phyloP scores from a whole-genome alignment of 305 asterid species.

The Plantago coronopus region DNA sequence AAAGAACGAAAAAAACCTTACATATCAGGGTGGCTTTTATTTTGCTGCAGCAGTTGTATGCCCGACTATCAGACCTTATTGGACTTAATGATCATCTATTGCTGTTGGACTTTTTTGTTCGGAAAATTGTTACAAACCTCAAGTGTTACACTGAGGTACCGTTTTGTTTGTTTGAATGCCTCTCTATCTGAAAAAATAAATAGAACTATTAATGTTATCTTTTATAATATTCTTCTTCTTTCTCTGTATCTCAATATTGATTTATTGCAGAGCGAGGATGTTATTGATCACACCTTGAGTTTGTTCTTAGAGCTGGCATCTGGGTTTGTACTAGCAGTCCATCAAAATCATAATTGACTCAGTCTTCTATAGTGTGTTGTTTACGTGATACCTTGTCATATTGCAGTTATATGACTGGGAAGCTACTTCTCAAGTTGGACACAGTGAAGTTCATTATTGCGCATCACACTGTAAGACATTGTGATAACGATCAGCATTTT shows the following conservation, averaged over 20 bases:
- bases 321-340: slow-evolving; percentile 53
- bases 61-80: slow-evolving; percentile 86
- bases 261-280: slow-evolving; percentile 78
- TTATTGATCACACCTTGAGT: slow-evolving; percentile 84
- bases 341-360: slow-evolving; percentile 9
- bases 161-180: slow-evolving; percentile 16
- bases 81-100: slow-evolving; percentile 94
- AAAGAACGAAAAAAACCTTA: not conserved
- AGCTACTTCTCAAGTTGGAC: slow-evolving; percentile 90
- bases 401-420: slow-evolving; percentile 90
- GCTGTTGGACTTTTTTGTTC: slow-evolving; percentile 73
- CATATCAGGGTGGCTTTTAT: slow-evolving; percentile 23
- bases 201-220: too few relatives aligned
- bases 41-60: slow-evolving; percentile 90
- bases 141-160: slow-evolving; percentile 85
- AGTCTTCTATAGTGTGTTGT: slow-evolving; percentile 10
- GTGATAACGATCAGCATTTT: slow-evolving; percentile 12
- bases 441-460: slow-evolving; percentile 85
- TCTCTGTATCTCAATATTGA: slow-evolving; percentile 26
- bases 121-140: slow-evolving; percentile 85
- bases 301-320: slow-evolving; percentile 94
- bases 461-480: slow-evolving; percentile 64
- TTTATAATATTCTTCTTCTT: slow-evolving; percentile 14
- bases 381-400: slow-evolving; percentile 14
- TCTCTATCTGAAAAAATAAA: too few relatives aligned